Percentiles rank a stretch among this genome's conserved stretches.
Evolutionary conservation across 2,329 filamentous ascomycete species (phyloP).

Genomic region (Cylindrodendrum hubeiense): DNA sequence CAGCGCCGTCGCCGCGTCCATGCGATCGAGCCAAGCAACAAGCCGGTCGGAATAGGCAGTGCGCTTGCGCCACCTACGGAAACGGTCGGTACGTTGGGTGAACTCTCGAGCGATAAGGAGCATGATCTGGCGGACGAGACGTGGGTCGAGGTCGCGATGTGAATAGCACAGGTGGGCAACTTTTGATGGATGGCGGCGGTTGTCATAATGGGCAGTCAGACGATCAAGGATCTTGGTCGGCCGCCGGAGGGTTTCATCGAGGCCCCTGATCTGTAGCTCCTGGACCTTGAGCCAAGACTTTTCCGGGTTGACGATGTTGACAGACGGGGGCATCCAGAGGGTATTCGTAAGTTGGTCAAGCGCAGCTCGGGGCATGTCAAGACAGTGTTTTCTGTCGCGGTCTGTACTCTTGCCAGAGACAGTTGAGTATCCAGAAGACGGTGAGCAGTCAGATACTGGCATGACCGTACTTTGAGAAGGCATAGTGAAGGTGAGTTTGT

Average conservation of each 20-base stretch:
- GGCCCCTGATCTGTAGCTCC: conserved; percentile 34
- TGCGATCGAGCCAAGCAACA: conserved; percentile 42
- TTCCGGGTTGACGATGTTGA: conserved; percentile 44
- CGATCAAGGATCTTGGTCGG: conserved; percentile 49
- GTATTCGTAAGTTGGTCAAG: conserved; percentile 51
- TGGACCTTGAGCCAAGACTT: conserved; percentile 53
- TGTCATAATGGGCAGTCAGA: conserved; percentile 46
- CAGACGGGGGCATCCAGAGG: conserved; percentile 50
- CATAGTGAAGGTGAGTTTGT: background rate
- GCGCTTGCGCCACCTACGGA: conserved; percentile 42
- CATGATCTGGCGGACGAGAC: conserved; percentile 59
- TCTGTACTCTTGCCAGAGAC: too few relatives aligned
- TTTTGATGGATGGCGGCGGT: conserved; percentile 38
- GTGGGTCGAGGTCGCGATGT: conserved; percentile 57
- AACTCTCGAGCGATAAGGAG: conserved; percentile 56
- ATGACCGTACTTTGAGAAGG: background rate
- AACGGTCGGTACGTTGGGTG: conserved; percentile 47
- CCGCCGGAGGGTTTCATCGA: conserved; percentile 42
- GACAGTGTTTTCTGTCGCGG: background rate
- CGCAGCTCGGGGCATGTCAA: conserved; percentile 37
- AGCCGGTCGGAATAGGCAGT: conserved; percentile 22
- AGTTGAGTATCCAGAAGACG: background rate
- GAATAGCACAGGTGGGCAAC: conserved; percentile 54
- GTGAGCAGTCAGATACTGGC: background rate
- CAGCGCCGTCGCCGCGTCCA: conserved; percentile 46